phyloP scores from a whole-genome alignment of 202 grass and related monocot species.

The Saccharum hybrid region DNA sequence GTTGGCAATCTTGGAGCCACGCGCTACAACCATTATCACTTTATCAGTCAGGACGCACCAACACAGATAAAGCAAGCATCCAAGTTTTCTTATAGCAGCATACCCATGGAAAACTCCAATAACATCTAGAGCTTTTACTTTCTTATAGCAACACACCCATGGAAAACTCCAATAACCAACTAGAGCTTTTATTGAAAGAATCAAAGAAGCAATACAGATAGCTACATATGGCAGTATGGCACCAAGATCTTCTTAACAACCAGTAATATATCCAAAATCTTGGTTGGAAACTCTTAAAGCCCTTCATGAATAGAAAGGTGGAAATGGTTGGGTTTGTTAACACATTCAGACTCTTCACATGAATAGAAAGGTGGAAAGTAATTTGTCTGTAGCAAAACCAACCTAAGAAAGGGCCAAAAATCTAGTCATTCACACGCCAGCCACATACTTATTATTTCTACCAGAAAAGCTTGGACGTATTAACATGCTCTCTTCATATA shows the following conservation, averaged over 20 bases:
- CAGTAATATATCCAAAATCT: not conserved
- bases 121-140: too few species aligned
- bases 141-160: not conserved
- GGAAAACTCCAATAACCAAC: conserved; percentile 12
- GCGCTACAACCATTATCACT: not conserved
- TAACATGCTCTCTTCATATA: not conserved
- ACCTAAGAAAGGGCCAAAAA: not conserved
- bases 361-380: conserved; percentile 17
- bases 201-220: not conserved
- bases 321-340: conserved; percentile 16
- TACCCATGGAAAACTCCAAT: too few species aligned
- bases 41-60: too few species aligned
- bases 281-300: not conserved
- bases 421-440: conserved; percentile 1
- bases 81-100: too few species aligned
- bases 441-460: not conserved
- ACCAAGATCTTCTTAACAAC: not conserved
- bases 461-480: conserved; percentile 6
- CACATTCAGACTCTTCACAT: not conserved
- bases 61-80: too few species aligned
- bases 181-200: conserved; percentile 6
- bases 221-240: too few species aligned
- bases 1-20: not conserved
- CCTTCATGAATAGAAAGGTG: not conserved
- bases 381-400: conserved; percentile 11